A percentile compares a stretch with the other conserved stretches of the same genome.
These are phyloP conservation scores for Moricandia arvensis DNA, from an alignment of 345 rosid genomes.

Conservation along the genomic window DNA sequence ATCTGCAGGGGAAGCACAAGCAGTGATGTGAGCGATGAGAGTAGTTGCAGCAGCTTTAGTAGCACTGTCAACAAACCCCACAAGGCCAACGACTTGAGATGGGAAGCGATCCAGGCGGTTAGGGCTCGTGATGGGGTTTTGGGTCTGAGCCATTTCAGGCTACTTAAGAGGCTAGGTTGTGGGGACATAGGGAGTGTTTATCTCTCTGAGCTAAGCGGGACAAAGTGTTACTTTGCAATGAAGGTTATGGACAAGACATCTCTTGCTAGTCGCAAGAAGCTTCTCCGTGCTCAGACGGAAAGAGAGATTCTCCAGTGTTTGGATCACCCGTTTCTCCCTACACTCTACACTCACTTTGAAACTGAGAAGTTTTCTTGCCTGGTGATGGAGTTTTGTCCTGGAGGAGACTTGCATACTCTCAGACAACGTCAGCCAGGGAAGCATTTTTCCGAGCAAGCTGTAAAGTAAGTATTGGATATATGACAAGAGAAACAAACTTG, in stretches of 20 bases:
- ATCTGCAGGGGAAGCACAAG: constrained; percentile 87
- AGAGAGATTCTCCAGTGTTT: constrained; percentile 84
- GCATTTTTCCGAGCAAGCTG: constrained; percentile 85
- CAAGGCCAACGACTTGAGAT: constrained; percentile 79
- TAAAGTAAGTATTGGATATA: constrained; percentile 50
- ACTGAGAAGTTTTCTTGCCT: constrained; percentile 87
- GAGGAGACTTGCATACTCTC: constrained; percentile 87
- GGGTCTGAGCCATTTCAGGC: constrained; percentile 79
- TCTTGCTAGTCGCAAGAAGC: constrained; percentile 81
- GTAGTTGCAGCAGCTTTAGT: constrained; percentile 89
- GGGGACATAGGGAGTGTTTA: constrained; percentile 95
- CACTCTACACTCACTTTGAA: constrained; percentile 83
- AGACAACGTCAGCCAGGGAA: constrained; percentile 93
- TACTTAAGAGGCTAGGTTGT: constrained; percentile 84
- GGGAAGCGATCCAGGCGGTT: constrained; percentile 91
- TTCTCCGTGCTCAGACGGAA: constrained; percentile 90
- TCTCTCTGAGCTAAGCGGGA: constrained; percentile 87
- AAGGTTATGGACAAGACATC: constrained; percentile 95
- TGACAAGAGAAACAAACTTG: too few species aligned
- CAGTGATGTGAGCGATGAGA: constrained; percentile 87
- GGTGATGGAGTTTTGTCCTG: constrained; percentile 94
- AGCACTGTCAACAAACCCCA: constrained; percentile 80
- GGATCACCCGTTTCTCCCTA: constrained; percentile 91
- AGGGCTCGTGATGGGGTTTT: constrained; percentile 64
- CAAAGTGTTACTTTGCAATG: constrained; percentile 83